phyloP scores from a whole-genome alignment of 192 early-diverging fungal species.

The Phycomyces blakesleeanus region DNA sequence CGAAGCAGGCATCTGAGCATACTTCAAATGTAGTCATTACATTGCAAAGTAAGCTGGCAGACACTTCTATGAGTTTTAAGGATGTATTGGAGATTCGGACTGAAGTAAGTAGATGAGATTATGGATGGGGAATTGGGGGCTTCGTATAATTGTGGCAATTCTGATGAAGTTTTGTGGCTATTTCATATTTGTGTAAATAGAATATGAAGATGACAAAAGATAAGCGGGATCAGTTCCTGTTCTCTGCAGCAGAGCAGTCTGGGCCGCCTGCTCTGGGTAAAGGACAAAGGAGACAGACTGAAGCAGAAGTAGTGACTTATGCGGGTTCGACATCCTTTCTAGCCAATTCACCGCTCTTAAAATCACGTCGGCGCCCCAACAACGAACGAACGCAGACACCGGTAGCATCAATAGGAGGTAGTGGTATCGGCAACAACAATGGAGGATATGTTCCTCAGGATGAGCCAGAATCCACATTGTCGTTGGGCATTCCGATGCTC shows the following conservation, averaged over 20 bases:
- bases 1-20: slow-evolving; percentile 85
- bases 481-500: slow-evolving; percentile 44
- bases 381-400: slow-evolving; percentile 12
- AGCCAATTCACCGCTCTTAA: slow-evolving; percentile 58
- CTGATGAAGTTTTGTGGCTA: neutral
- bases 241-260: slow-evolving; percentile 41
- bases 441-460: neutral
- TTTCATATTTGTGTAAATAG: slow-evolving; percentile 27
- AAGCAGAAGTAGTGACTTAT: neutral
- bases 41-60: slow-evolving; percentile 88
- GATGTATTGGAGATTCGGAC: slow-evolving; percentile 95
- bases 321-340: slow-evolving; percentile 1
- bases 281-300: neutral
- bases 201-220: slow-evolving; percentile 93
- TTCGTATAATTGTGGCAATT: neutral
- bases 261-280: slow-evolving; percentile 26
- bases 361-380: slow-evolving; percentile 41
- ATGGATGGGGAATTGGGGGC: too few species aligned
- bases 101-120: slow-evolving; percentile 34
- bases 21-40: slow-evolving; percentile 86
- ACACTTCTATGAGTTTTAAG: slow-evolving; percentile 88
- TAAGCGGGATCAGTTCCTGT: slow-evolving; percentile 89
- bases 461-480: slow-evolving; percentile 38
- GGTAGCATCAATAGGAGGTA: slow-evolving; percentile 8
- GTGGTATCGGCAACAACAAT: neutral